phyloP scores from a whole-genome alignment of 1,284 basidiomycete species.

The Xerocomus amazonicus region DNA sequence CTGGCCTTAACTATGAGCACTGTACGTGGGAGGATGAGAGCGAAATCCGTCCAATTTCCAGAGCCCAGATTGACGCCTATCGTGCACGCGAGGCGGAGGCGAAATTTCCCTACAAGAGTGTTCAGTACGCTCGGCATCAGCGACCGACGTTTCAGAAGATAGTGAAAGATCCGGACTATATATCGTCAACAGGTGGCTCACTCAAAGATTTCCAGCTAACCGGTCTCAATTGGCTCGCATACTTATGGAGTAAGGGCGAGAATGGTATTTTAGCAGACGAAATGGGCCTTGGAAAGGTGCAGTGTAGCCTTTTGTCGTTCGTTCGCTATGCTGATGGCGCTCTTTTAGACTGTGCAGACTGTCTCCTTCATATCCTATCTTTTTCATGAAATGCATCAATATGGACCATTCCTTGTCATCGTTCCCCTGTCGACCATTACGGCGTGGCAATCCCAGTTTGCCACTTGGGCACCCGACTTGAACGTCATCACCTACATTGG shows the following conservation, averaged over 20 bases:
- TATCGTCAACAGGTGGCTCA: conserved; percentile 71
- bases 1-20: conserved; percentile 89
- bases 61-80: conserved; percentile 79
- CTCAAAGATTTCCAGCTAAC: conserved; percentile 99
- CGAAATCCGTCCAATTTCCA: conserved; percentile 74
- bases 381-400: conserved; percentile 90
- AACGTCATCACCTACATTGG: conserved; percentile 98
- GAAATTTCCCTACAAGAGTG: conserved; percentile 86
- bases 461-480: conserved; percentile 93
- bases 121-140: conserved; percentile 61
- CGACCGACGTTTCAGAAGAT: conserved; percentile 88
- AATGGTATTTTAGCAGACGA: conserved; percentile 99
- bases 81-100: conserved; percentile 74
- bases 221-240: conserved; percentile 97
- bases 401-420: conserved; percentile 96
- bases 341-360: conserved; percentile 84
- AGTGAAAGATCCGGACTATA: conserved; percentile 87
- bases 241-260: conserved; percentile 91
- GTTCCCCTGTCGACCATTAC: conserved; percentile 98
- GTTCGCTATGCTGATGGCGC: conserved; percentile 12
- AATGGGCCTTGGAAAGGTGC: conserved; percentile 97
- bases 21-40: conserved; percentile 93
- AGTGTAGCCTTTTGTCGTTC: conserved; percentile 1
- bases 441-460: conserved; percentile 97
- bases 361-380: conserved; percentile 95